Evolutionary conservation across 2,329 filamentous ascomycete genomes (phyloP).

Genomic region (Monilinia fructicola): DNA sequence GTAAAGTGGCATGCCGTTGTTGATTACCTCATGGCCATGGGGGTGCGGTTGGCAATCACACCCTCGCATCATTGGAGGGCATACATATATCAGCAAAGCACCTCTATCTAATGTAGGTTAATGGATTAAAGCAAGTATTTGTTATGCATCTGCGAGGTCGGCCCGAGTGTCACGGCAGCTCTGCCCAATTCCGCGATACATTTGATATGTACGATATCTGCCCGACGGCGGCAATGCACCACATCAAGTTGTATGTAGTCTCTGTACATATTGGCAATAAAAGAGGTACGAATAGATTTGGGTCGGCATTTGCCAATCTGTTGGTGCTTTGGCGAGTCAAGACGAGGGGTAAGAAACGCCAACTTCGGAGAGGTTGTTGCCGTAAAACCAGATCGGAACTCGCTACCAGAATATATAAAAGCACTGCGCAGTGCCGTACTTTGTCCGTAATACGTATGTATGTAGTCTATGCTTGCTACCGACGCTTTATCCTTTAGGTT

Average conservation of each 20-base stretch:
- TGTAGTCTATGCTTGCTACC: background rate
- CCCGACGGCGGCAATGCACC: slow-evolving; percentile 6
- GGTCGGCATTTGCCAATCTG: background rate
- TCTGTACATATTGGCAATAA: slow-evolving; percentile 10
- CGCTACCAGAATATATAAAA: slow-evolving; percentile 15
- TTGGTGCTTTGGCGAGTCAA: slow-evolving; percentile 4
- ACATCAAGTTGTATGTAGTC: background rate
- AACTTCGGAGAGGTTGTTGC: slow-evolving; percentile 10
- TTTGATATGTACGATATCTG: slow-evolving; percentile 9
- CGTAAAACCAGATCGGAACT: slow-evolving; percentile 6
- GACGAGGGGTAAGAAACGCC: slow-evolving; percentile 15
- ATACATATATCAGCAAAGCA: slow-evolving; percentile 7
- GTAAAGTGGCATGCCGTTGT: slow-evolving; percentile 17
- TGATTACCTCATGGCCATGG: slow-evolving; percentile 7
- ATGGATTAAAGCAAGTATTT: slow-evolving; percentile 3
- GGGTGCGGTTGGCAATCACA: background rate
- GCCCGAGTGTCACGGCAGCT: slow-evolving; percentile 21
- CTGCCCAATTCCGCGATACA: slow-evolving; percentile 13
- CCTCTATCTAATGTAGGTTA: slow-evolving; percentile 2
- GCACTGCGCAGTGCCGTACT: slow-evolving; percentile 4
- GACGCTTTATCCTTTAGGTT: background rate
- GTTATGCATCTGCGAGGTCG: slow-evolving; percentile 16
- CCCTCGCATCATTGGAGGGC: slow-evolving; percentile 4
- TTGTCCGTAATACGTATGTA: background rate
- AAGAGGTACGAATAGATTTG: slow-evolving; percentile 1